Evolutionary conservation across 2,329 filamentous ascomycete genomes (phyloP).

Genomic region (Fusarium sarcochroum): DNA sequence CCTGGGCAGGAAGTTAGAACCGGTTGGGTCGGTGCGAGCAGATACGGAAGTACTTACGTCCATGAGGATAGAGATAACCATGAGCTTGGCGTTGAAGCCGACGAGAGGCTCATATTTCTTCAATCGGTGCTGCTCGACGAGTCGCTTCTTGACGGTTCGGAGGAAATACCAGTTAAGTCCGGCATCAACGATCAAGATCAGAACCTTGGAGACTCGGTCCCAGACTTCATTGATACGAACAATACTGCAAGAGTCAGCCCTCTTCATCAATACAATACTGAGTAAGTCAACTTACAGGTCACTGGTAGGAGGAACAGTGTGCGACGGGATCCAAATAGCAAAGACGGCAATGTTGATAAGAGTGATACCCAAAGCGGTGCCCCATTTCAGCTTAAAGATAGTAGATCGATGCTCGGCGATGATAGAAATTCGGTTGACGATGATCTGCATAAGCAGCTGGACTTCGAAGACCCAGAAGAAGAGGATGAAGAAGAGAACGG

Average conservation of each 20-base stretch:
- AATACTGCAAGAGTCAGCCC: slow-evolving; percentile 37
- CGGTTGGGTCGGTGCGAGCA: fast-evolving
- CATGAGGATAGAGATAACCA: slow-evolving; percentile 64
- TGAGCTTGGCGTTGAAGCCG: slow-evolving; percentile 64
- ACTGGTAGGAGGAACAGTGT: slow-evolving; percentile 56
- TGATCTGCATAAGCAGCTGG: slow-evolving; percentile 68
- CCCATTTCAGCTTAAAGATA: slow-evolving; percentile 61
- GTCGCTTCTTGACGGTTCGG: slow-evolving; percentile 59
- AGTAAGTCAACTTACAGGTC: slow-evolving; percentile 44
- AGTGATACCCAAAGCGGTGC: slow-evolving; percentile 60
- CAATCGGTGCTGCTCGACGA: slow-evolving; percentile 62
- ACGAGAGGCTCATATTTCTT: slow-evolving; percentile 66
- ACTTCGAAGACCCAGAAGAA: slow-evolving; percentile 62
- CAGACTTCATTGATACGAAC: slow-evolving; percentile 64
- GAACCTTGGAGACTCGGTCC: slow-evolving; percentile 66
- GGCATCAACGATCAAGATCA: slow-evolving; percentile 66
- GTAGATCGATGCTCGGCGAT: slow-evolving; percentile 59
- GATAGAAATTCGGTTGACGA: slow-evolving; percentile 67
- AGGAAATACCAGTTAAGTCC: slow-evolving; percentile 68
- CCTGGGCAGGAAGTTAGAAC: neutral
- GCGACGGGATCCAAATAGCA: slow-evolving; percentile 67
- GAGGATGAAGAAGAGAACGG: slow-evolving; percentile 54
- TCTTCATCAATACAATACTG: fast-evolving
- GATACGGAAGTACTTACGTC: slow-evolving; percentile 53
- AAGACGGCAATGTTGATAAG: slow-evolving; percentile 68